These are phyloP conservation scores for Cladosporium cucumerinum DNA, from an alignment of 2,329 filamentous ascomycete species.

Conservation along the genomic window DNA sequence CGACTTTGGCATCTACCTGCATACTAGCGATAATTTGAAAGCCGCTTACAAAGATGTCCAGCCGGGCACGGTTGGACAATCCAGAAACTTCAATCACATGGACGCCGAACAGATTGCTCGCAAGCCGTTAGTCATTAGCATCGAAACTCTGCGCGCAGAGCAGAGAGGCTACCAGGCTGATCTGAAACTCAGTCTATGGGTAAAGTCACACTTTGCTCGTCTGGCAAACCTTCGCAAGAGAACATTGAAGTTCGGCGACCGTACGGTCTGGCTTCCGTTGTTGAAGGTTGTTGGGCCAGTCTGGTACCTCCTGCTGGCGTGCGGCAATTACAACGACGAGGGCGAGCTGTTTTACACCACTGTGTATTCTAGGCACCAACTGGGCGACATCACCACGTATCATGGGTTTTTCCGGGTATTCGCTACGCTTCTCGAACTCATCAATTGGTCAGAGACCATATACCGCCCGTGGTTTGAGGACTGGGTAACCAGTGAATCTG, in stretches of 20 bases:
- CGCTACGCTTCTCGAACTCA: not conserved
- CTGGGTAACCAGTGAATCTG: not conserved
- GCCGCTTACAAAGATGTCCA: not conserved
- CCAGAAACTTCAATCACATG: not conserved
- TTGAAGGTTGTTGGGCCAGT: not conserved
- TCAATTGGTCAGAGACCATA: not conserved
- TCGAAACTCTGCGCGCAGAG: not conserved
- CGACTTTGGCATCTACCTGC: not conserved
- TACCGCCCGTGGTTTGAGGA: slow-evolving; percentile 1
- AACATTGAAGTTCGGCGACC: not conserved
- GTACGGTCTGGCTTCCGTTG: not conserved
- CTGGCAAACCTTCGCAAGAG: not conserved
- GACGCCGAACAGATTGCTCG: not conserved
- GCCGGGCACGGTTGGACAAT: not conserved
- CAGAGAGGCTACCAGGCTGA: not conserved
- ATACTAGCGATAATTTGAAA: not conserved
- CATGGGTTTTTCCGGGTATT: not conserved
- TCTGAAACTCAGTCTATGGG: not conserved
- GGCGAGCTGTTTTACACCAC: not conserved
- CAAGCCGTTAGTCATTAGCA: not conserved
- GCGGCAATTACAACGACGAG: not conserved
- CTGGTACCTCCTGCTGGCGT: not conserved
- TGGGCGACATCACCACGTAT: not conserved
- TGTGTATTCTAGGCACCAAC: not conserved
- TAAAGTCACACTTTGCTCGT: not conserved